Evolutionary conservation across 2,329 filamentous ascomycete genomes (phyloP), one percentile per base, ranked within the genome.

Genomic region (Stemphylium beticola): DNA sequence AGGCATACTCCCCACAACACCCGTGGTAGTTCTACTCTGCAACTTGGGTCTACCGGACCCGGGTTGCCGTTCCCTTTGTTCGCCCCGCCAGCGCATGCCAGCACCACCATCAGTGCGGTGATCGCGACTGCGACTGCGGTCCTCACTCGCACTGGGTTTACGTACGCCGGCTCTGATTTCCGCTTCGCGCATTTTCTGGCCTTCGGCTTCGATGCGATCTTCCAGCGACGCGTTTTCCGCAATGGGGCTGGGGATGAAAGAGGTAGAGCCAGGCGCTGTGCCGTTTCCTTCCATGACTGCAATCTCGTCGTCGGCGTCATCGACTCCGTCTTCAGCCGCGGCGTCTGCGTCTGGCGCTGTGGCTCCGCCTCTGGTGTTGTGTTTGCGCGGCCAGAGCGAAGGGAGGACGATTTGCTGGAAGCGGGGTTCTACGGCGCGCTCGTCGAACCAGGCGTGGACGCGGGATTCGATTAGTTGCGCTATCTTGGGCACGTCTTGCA

Each of bases 401-500:
- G 91, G 91, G 8, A 96, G 80, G 0, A 90, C 89, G 61, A 95
- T 93, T 71, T 95, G 90, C 72, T 95, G 91, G 74, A 95, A 95
- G 22, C 90, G 84, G 2, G 91, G 91, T 76, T 95, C 91, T 6
- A 96, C 91, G 58, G 87, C 90, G 41, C 91, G 85, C 70, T 95
- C 91, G 73, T 95, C 91, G 73, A 96, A 93, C 91, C 91, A 96
- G 49, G 86, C 85, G 75, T 95, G 91, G 14, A 96, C 81, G 15
- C 90, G 83, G 4, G 87, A 84, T 76, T 96, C 91, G 36, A 96
- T 86, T 1, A 96, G 80, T 72, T 93, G 90, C 0, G 91, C 91
- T 66, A 96, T 93, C 73, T 96, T 96, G 24, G 91, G 91, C 1
- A 96, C 90, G 72, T 96, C 91, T 69, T 95, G 90, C 3, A 96